A percentile compares a stretch with the other conserved stretches of the same genome.
Conservation (phyloP, 805 yeast species). For the Maudiozyma barnettii region DNA sequence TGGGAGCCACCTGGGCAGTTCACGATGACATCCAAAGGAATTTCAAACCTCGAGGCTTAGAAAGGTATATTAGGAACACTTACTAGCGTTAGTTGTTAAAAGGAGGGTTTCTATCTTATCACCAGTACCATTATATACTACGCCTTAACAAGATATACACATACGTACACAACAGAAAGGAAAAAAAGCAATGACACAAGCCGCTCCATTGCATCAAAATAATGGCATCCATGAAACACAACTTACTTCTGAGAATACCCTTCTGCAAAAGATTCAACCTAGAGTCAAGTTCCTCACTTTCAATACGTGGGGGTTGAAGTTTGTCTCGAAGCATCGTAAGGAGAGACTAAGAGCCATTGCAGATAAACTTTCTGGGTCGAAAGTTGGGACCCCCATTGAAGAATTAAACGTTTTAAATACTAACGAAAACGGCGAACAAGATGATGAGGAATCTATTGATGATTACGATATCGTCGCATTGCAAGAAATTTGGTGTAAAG, state of each 20-base stretch:
- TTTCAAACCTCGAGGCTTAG: too few species aligned
- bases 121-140: too few species aligned
- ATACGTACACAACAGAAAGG: too few species aligned
- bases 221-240: neutral
- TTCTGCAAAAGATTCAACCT: neutral
- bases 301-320: slow-evolving; percentile 86
- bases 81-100: too few species aligned
- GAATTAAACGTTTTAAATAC: slow-evolving; percentile 8
- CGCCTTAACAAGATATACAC: too few species aligned
- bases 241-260: neutral
- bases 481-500: slow-evolving; percentile 90
- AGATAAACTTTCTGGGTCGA: slow-evolving; percentile 38
- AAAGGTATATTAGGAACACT: too few species aligned
- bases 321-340: slow-evolving; percentile 60
- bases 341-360: slow-evolving; percentile 70
- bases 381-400: slow-evolving; percentile 9
- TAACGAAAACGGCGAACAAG: neutral
- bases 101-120: too few species aligned
- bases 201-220: neutral
- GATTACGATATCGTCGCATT: slow-evolving; percentile 75
- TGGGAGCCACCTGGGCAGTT: too few species aligned
- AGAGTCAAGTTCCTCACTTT: slow-evolving; percentile 49
- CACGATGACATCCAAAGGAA: too few species aligned
- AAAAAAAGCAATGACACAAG: too few species aligned
- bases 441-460: slow-evolving; percentile 18